Conservation (phyloP, 441 rosid species). For the Adansonia madagascariensis region DNA sequence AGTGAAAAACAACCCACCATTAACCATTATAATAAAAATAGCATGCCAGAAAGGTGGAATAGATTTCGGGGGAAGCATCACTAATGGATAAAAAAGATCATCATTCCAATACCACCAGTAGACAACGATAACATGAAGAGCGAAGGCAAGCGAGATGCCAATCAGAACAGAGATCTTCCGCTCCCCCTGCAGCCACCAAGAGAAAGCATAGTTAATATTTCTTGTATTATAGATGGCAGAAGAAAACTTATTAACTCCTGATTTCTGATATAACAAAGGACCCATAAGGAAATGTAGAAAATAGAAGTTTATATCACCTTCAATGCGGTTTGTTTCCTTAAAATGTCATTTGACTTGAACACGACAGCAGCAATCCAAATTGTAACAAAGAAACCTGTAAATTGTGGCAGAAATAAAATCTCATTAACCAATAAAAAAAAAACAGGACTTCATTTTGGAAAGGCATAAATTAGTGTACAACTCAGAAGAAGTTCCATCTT, state of each 20-base stretch:
- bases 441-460: not conserved
- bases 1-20: slow-evolving; percentile 52
- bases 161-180: slow-evolving; percentile 61
- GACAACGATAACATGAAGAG: slow-evolving; percentile 61
- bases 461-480: not conserved
- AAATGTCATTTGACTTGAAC: slow-evolving; percentile 78
- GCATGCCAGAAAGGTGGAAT: slow-evolving; percentile 84
- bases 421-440: slow-evolving; percentile 17
- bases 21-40: slow-evolving; percentile 67
- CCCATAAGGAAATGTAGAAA: not conserved
- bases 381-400: slow-evolving; percentile 74
- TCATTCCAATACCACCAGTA: slow-evolving; percentile 82
- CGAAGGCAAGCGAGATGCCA: slow-evolving; percentile 55
- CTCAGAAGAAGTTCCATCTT: not conserved
- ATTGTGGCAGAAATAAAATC: slow-evolving; percentile 37
- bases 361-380: slow-evolving; percentile 80
- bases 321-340: slow-evolving; percentile 72
- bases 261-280: not conserved
- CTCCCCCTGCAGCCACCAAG: slow-evolving; percentile 62
- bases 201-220: slow-evolving; percentile 25
- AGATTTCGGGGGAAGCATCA: slow-evolving; percentile 78
- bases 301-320: slow-evolving; percentile 48
- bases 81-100: slow-evolving; percentile 63
- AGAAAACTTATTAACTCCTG: not conserved
- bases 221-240: slow-evolving; percentile 1